These are phyloP conservation scores for Polytrichum formosum DNA, from an alignment of 225 moss, liverwort and hornwort species.

Conservation along the genomic window DNA sequence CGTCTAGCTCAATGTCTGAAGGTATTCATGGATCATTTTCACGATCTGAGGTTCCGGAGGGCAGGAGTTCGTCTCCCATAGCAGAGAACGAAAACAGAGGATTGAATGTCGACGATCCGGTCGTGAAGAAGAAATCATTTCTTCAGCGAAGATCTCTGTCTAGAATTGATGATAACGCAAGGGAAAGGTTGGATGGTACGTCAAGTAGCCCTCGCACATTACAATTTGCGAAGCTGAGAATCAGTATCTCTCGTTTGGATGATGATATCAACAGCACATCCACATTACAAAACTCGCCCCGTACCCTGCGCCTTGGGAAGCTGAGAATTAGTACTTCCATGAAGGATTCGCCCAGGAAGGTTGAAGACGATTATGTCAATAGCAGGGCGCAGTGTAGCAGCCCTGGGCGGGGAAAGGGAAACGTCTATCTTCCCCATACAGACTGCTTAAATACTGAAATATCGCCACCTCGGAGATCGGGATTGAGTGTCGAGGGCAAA, in stretches of 20 bases:
- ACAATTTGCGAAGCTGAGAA: slow-evolving; percentile 6
- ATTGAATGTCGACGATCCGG: not conserved
- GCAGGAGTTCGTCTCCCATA: too few species aligned
- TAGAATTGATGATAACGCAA: not conserved
- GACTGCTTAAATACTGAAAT: not conserved
- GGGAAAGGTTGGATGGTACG: not conserved
- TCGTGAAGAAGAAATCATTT: slow-evolving; percentile 9
- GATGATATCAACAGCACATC: not conserved
- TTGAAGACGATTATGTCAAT: not conserved
- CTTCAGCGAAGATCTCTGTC: slow-evolving; percentile 4
- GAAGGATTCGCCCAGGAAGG: slow-evolving; percentile 8
- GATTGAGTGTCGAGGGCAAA: slow-evolving; percentile 1
- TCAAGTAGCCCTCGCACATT: slow-evolving; percentile 5
- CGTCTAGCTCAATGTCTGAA: not conserved
- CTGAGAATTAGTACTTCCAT: slow-evolving; percentile 11
- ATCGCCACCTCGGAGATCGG: slow-evolving; percentile 4
- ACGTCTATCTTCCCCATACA: not conserved
- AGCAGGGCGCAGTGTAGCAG: not conserved
- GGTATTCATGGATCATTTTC: not conserved
- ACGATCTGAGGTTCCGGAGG: not conserved
- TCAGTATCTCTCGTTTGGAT: slow-evolving; percentile 1
- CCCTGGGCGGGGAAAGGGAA: not conserved
- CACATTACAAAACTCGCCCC: not conserved
- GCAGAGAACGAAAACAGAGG: too few species aligned
- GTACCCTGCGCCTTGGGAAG: slow-evolving; percentile 6